Evolutionary conservation across 2,329 filamentous ascomycete species (phyloP), one percentile per base, ranked within the genome.

Genomic region (Alternaria triticina): DNA sequence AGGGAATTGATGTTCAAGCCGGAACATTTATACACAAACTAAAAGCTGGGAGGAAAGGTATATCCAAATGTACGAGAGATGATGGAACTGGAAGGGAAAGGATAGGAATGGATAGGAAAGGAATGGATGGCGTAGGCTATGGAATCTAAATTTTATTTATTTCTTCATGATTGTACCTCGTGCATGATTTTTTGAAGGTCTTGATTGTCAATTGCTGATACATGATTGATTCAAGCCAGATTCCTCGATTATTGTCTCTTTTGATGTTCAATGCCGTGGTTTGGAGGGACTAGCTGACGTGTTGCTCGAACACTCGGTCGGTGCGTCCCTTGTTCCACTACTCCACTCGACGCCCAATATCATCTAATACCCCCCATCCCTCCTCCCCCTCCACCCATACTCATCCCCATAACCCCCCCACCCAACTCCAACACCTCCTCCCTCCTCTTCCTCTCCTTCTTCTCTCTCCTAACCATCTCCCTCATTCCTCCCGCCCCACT

Each of bases 381-480:
- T 49, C 15, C 55, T 22, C 15, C 20, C 10, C 13, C 55, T 12
- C 15, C 12, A 20, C 4, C 15, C 52, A 13, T 40, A 3, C 36
- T 3, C 46, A 36, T 17, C 22, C 17, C 56, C 54, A 51, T 52
- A 25, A 61, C 47, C 22, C 61, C 62, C 20, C 57, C 57, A 1
- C 68, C 61, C 52, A 70, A 57, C 57, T 67, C 71, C 15, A 61
- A 50, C 22, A 66, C 56, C 51, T 69, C 66, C 49, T 65, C 50
- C 59, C 59, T 62, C 62, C 56, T 61, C 63, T 61, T 54, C 43
- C 54, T 59, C 20, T 28, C 59, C 44, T 28, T 65, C 60, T 55
- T 65, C 45, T 49, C 59, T 55, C 49, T 57, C 52, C 11, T 59
- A 25, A 54, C 47, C 33, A 20, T 20, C 49, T 51, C 60, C 47